Evolutionary conservation across 2,329 filamentous ascomycete species (phyloP).

Genomic region (Botrytis tulipae): DNA sequence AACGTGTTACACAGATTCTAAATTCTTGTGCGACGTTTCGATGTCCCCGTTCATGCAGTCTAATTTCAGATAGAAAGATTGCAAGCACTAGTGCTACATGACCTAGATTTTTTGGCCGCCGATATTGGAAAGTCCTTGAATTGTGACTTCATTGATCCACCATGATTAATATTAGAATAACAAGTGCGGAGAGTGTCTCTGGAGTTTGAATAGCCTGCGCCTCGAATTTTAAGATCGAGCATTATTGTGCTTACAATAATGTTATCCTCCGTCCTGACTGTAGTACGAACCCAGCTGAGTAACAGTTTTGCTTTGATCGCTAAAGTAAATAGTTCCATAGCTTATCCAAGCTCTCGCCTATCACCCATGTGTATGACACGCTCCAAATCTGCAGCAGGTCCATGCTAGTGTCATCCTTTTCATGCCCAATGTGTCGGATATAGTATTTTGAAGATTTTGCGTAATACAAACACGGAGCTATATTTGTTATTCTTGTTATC

Average conservation of each 20-base stretch:
- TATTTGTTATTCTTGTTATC: slow-evolving; percentile 1
- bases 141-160: neutral
- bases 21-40: neutral
- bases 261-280: neutral
- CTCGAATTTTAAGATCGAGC: neutral
- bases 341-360: slow-evolving; percentile 7
- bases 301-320: neutral
- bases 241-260: neutral
- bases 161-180: neutral
- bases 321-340: neutral
- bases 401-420: slow-evolving; percentile 10
- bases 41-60: neutral
- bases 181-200: neutral
- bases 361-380: slow-evolving; percentile 4
- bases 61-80: slow-evolving; percentile 1
- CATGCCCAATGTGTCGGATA: slow-evolving; percentile 8
- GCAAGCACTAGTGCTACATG: neutral
- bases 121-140: neutral
- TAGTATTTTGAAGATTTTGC: slow-evolving; percentile 1
- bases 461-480: slow-evolving; percentile 4
- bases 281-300: neutral
- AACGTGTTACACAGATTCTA: neutral
- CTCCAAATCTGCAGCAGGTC: neutral
- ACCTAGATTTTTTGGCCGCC: neutral
- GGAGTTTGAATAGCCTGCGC: neutral